Evolutionary conservation across 352 stramenopile species (phyloP).

Genomic region (Blastocystis sp.): DNA sequence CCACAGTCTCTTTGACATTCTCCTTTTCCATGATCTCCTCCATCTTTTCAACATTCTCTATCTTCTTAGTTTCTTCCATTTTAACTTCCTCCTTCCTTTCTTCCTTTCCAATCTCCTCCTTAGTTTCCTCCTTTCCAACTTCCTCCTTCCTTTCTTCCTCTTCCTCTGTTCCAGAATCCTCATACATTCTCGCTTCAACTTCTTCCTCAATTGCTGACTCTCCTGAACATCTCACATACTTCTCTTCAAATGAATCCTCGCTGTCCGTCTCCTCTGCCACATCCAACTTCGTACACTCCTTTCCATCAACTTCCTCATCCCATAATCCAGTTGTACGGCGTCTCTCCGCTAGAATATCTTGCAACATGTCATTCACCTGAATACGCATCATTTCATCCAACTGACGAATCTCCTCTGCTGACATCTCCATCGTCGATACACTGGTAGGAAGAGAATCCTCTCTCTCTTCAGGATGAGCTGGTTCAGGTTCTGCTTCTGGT

Average conservation of each 20-base stretch:
- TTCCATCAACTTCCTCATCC: not conserved
- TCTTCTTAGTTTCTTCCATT: too few relatives aligned
- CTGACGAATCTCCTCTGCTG: not conserved
- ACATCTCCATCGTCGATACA: not conserved
- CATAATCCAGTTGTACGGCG: slow-evolving; percentile 1
- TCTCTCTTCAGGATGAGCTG: not conserved
- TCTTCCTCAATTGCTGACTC: not conserved
- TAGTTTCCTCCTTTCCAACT: not conserved
- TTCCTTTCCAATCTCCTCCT: not conserved
- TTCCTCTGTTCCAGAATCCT: not conserved
- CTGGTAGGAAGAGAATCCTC: not conserved
- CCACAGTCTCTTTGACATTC: not conserved
- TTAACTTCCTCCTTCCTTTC: slow-evolving; percentile 10
- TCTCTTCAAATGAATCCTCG: slow-evolving; percentile 61
- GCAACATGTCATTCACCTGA: slow-evolving; percentile 63
- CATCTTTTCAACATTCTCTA: not conserved
- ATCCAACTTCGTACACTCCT: not conserved
- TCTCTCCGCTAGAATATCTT: slow-evolving; percentile 37
- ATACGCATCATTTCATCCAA: slow-evolving; percentile 31
- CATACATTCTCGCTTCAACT: not conserved
- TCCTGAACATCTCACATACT: slow-evolving; percentile 16
- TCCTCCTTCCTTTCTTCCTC: not conserved
- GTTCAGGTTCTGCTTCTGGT: not conserved
- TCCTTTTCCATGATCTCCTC: not conserved
- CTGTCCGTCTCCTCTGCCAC: not conserved